A percentile compares a stretch with the other conserved stretches of the same genome.
Evolutionary conservation across 2,329 filamentous ascomycete genomes (phyloP).

Genomic region (Coniochaeta prunicola): DNA sequence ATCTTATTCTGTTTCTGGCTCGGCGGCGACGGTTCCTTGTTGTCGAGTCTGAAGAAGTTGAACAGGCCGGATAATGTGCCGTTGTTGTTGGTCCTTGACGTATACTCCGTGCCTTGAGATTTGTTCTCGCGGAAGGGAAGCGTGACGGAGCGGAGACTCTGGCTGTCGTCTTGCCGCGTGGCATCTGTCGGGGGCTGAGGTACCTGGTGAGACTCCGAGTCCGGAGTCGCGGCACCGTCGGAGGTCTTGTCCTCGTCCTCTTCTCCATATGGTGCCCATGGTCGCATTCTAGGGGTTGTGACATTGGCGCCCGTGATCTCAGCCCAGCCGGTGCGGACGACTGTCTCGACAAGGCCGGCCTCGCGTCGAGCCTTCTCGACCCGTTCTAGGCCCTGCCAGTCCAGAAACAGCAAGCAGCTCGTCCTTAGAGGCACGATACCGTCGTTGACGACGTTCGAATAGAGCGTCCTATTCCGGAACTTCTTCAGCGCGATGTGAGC

Average conservation of each 20-base stretch:
- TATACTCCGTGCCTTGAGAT: slow-evolving; percentile 13
- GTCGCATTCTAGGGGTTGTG: slow-evolving; percentile 35
- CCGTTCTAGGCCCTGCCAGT: slow-evolving; percentile 88
- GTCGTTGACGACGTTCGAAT: slow-evolving; percentile 96
- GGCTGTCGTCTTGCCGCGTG: slow-evolving; percentile 59
- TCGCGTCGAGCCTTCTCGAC: slow-evolving; percentile 92
- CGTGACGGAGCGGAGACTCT: slow-evolving; percentile 42
- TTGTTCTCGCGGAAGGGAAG: slow-evolving; percentile 20
- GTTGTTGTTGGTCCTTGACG: slow-evolving; percentile 28
- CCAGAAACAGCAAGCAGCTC: slow-evolving; percentile 90
- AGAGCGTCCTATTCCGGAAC: slow-evolving; percentile 85
- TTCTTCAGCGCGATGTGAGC: slow-evolving; percentile 80
- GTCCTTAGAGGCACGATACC: slow-evolving; percentile 93
- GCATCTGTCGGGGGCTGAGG: slow-evolving; percentile 63
- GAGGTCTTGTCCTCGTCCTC: slow-evolving; percentile 10
- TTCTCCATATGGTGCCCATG: slow-evolving; percentile 30
- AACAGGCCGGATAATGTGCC: slow-evolving; percentile 58
- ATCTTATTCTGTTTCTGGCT: slow-evolving; percentile 58
- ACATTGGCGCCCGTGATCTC: slow-evolving; percentile 74
- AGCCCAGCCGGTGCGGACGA: slow-evolving; percentile 91
- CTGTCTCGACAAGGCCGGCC: slow-evolving; percentile 84
- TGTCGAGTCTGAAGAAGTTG: slow-evolving; percentile 63
- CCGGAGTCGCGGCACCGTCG: slow-evolving; percentile 16
- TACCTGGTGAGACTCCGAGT: slow-evolving; percentile 46
- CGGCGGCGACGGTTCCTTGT: slow-evolving; percentile 42